Percentiles rank a stretch among this genome's conserved stretches.
Evolutionary conservation across 768 basidiomycete genomes (phyloP).

Genomic region (Russula compacta): DNA sequence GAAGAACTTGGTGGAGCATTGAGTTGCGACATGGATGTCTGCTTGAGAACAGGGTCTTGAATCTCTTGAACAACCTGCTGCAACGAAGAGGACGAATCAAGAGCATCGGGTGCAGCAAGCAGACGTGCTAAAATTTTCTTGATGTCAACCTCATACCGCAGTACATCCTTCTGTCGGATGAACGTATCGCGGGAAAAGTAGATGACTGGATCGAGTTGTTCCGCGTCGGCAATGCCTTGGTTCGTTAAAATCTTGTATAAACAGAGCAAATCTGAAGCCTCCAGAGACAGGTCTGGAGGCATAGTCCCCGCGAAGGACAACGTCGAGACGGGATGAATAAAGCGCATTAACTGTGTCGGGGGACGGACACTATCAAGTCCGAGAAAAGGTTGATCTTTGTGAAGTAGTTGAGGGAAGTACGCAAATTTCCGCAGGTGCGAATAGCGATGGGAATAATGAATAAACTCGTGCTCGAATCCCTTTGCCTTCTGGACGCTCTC

Average conservation of each 20-base stretch:
- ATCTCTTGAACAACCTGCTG: slow-evolving; percentile 33
- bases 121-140: slow-evolving; percentile 37
- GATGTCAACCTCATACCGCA: slow-evolving; percentile 47
- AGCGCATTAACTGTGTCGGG: slow-evolving; percentile 36
- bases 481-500: slow-evolving; percentile 49
- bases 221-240: slow-evolving; percentile 22
- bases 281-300: slow-evolving; percentile 56
- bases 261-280: slow-evolving; percentile 46
- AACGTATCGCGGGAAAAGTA: slow-evolving; percentile 37
- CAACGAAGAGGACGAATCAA: slow-evolving; percentile 28
- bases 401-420: slow-evolving; percentile 35
- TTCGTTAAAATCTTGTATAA: slow-evolving; percentile 40
- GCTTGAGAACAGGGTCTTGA: slow-evolving; percentile 30
- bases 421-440: slow-evolving; percentile 64
- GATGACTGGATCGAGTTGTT: slow-evolving; percentile 32
- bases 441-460: slow-evolving; percentile 60
- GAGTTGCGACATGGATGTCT: slow-evolving; percentile 21
- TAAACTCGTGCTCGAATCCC: slow-evolving; percentile 48
- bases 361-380: slow-evolving; percentile 31
- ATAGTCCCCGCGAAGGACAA: slow-evolving; percentile 47
- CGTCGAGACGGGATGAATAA: slow-evolving; percentile 54
- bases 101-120: slow-evolving; percentile 31
- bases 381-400: slow-evolving; percentile 25
- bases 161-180: slow-evolving; percentile 50
- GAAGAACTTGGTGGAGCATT: slow-evolving; percentile 28